Evolutionary conservation across 2,329 filamentous ascomycete species (phyloP), one percentile per base, ranked within the genome.

Genomic region (Ophiocordyceps australis): DNA sequence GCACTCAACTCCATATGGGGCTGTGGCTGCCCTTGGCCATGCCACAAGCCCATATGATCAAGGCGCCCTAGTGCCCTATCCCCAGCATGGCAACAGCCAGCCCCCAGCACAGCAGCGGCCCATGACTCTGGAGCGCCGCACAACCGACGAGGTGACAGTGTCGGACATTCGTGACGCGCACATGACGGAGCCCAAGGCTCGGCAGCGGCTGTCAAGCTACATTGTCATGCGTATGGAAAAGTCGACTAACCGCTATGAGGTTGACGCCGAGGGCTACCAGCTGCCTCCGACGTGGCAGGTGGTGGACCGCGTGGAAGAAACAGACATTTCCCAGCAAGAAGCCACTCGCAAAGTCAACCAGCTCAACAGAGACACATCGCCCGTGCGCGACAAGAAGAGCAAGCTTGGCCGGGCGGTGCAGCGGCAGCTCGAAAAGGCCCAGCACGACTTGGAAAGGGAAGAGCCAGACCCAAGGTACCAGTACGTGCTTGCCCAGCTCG

Each of bases 401-500:
- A 32, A 33, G 1, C 41, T 63, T 15, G 42, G 37, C 4, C 30
- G 43, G 0, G 32, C 38, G 3, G 45, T 61, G 14, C 52, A 54
- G 30, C 39, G 40, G 3, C 60, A 64, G 28, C 35, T 65, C 7
- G 54, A 61, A 27, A 32, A 26, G 9, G 47, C 50, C 0, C 44
- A 50, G 19, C 37, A 47, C 6, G 34, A 44, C 2, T 41, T 63
- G 8, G 38, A 44, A 11, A 19, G 27, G 3, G 20, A 20, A 5
- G 55, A 62, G 11, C 27, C 21, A 3, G 55, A 62, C 20, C 28
- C 22, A 3, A 47, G 49, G 5, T 64, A 45, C 29, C 36, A 46
- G 15, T 55, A 54, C 31, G 41, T 43, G 11, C 39, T 65, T 5
- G 52, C 42, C 10, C 61, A 65, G 36, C 38, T 65, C 6, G 52